Base-by-base conservation (phyloP, 208 protist species). In the Tritrichomonas foetus region DNA sequence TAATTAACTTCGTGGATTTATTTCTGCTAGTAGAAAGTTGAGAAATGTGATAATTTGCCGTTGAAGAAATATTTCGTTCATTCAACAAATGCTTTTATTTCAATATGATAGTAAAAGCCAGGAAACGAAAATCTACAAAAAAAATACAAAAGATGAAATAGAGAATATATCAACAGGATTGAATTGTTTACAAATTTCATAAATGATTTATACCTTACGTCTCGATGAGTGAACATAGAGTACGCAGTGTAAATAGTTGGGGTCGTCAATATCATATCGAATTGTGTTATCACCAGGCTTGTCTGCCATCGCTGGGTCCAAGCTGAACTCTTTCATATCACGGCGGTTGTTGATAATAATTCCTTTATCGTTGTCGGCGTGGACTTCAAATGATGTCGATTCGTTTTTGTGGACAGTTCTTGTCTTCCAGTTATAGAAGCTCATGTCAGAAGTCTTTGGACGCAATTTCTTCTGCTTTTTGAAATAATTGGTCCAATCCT, bases 371-470 rank as follows among this genome's bases (percentile, higher is more conserved):
- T 66, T 69, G 66, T 93, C 49, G 41, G 44, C 49, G 11, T 69
- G 13, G 44, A 93, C 82, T 64, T 93, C 53, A 57, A 93, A 93
- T 39, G 11, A 69, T 57, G 55, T 41, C 20, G 53, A 69, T 69
- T 93, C 82, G n/a, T 93, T 93, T 33, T 22, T n/a, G 16, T 53
- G 13, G 39, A 93, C 33, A 39, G 55, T 98, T 95, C 98, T 97
- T 39, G 98, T 99, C 95, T 99, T 98, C 98, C 98, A 99, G 97
- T 99, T 99, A 95, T 98, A 99, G 95, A 98, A 99, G 93, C 96
- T 98, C 20, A 99, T 96, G 95, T 99, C 98, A 33, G 97, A 97
- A 0, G 97, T 97, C 89, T 96, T 96, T n/a, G 98, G 98, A 93
- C 98, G 94, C 61, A 99, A 94, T 64, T 96, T 96, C 95, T 97